Percentiles rank a stretch among this genome's conserved stretches.
Conservation (phyloP, 2,329 filamentous ascomycete genomes). For the Ascochyta koolunga region DNA sequence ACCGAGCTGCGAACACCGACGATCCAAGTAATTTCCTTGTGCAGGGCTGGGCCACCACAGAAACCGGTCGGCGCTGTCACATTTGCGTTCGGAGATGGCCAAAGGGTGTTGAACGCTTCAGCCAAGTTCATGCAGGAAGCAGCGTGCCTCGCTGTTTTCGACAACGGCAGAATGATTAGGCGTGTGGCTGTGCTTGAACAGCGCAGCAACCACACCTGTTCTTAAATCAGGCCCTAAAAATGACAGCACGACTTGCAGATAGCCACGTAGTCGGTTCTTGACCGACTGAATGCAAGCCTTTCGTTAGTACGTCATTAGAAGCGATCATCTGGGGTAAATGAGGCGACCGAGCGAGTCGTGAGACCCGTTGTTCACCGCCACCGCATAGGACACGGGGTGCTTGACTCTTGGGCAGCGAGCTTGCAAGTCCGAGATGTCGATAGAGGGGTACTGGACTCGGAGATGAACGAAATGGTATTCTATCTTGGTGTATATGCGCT, state of each 20-base stretch:
- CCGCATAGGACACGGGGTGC: slow-evolving; percentile 27
- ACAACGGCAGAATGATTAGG: slow-evolving; percentile 7
- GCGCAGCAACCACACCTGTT: slow-evolving; percentile 25
- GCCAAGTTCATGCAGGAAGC: slow-evolving; percentile 31
- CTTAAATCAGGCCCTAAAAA: slow-evolving; percentile 7
- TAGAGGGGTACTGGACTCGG: slow-evolving; percentile 24
- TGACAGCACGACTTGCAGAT: slow-evolving; percentile 33
- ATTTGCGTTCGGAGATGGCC: slow-evolving; percentile 22
- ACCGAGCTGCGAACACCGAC: slow-evolving; percentile 17
- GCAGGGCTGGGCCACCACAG: slow-evolving; percentile 18
- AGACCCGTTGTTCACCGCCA: slow-evolving; percentile 37
- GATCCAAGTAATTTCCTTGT: slow-evolving; percentile 16
- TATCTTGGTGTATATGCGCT: slow-evolving; percentile 19
- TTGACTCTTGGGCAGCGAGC: slow-evolving; percentile 19
- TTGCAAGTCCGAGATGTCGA: slow-evolving; percentile 17
- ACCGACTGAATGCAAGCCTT: slow-evolving; percentile 31
- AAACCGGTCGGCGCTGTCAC: slow-evolving; percentile 22
- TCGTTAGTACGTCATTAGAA: slow-evolving; percentile 36
- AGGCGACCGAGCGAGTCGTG: slow-evolving; percentile 27
- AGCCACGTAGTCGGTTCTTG: slow-evolving; percentile 34
- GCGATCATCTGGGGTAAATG: slow-evolving; percentile 29
- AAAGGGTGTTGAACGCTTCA: slow-evolving; percentile 28
- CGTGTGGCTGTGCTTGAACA: slow-evolving; percentile 31
- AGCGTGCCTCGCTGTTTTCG: slow-evolving; percentile 12
- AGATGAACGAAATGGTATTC: slow-evolving; percentile 24